Conservation (phyloP, 2,329 filamentous ascomycete species). For the Xenosphaeropsis pyriputrescens region DNA sequence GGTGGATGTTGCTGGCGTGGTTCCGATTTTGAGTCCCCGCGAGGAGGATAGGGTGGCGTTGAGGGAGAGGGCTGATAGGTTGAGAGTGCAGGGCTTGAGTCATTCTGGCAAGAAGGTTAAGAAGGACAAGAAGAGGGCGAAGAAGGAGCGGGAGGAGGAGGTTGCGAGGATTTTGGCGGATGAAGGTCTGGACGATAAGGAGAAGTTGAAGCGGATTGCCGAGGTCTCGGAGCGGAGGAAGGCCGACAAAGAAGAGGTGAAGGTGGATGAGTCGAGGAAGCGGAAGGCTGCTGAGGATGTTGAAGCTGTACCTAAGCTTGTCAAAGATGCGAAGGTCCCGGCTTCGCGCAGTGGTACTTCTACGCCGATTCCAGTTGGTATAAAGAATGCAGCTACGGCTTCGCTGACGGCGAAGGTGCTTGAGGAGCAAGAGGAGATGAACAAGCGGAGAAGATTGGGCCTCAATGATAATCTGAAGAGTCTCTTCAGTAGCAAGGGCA, state of each 20-base stretch:
- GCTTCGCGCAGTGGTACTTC: constrained; percentile 6
- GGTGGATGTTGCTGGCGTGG: constrained; percentile 61
- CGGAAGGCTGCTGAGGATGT: constrained; percentile 23
- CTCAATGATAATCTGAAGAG: constrained; percentile 39
- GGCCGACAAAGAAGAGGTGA: constrained; percentile 44
- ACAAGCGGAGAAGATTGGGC: constrained; percentile 60
- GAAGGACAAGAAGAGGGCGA: constrained; percentile 39
- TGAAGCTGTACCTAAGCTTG: not conserved
- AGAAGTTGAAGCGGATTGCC: not conserved
- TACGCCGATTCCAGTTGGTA: constrained; percentile 34
- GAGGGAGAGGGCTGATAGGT: constrained; percentile 46
- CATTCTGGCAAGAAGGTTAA: constrained; percentile 78
- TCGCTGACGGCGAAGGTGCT: constrained; percentile 75
- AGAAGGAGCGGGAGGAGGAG: constrained; percentile 10
- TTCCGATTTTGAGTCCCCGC: constrained; percentile 64
- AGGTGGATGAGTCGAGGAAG: constrained; percentile 51
- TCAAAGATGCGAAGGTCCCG: not conserved
- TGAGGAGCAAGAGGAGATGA: constrained; percentile 70
- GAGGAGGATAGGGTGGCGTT: constrained; percentile 58
- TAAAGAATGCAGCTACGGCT: constrained; percentile 81
- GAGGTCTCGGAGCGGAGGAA: not conserved
- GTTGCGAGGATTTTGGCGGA: constrained; percentile 66
- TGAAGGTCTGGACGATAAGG: not conserved
- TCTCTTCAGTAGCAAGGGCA: constrained; percentile 31
- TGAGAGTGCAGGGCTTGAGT: constrained; percentile 59